Evolutionary conservation across 257 asterid genomes (phyloP).

Genomic region (Solanum commersonii): DNA sequence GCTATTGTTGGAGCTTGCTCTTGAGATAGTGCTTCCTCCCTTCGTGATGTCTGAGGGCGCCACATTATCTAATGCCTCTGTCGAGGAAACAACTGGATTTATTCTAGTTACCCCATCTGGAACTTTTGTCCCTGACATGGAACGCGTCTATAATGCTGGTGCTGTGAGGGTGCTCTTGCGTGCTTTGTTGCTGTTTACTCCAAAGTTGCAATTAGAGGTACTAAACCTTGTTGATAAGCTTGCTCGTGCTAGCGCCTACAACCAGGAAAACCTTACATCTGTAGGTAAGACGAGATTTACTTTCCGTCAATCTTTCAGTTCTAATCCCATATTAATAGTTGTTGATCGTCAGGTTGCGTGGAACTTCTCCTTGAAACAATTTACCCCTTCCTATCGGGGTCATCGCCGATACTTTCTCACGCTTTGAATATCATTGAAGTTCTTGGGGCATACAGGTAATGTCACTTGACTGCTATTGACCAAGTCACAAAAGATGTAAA

Average conservation of each 20-base stretch:
- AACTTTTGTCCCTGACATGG: conserved; percentile 57
- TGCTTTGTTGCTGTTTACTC: conserved; percentile 70
- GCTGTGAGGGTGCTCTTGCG: conserved; percentile 86
- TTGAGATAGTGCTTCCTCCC: conserved; percentile 89
- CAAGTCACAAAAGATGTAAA: background rate
- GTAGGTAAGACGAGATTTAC: conserved; percentile 53
- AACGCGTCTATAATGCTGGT: conserved; percentile 84
- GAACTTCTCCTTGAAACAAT: conserved; percentile 93
- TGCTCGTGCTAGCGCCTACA: conserved; percentile 77
- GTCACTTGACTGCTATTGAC: background rate
- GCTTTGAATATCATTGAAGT: conserved; percentile 84
- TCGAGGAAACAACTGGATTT: conserved; percentile 48
- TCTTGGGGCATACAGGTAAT: conserved; percentile 93
- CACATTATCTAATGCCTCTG: conserved; percentile 23
- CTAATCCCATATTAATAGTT: background rate
- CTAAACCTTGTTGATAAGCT: conserved; percentile 72
- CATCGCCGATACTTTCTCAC: conserved; percentile 69
- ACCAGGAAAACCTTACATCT: conserved; percentile 92
- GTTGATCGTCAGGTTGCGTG: conserved; percentile 65
- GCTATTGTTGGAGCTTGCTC: conserved; percentile 82
- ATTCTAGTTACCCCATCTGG: conserved; percentile 60
- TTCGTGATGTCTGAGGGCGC: conserved; percentile 52
- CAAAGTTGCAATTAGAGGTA: conserved; percentile 92
- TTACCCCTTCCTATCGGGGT: conserved; percentile 76
- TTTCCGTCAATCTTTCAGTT: background rate